Evolutionary conservation across 2,329 filamentous ascomycete genomes (phyloP), one percentile per base, ranked within the genome.

Genomic region (Claviceps capensis): DNA sequence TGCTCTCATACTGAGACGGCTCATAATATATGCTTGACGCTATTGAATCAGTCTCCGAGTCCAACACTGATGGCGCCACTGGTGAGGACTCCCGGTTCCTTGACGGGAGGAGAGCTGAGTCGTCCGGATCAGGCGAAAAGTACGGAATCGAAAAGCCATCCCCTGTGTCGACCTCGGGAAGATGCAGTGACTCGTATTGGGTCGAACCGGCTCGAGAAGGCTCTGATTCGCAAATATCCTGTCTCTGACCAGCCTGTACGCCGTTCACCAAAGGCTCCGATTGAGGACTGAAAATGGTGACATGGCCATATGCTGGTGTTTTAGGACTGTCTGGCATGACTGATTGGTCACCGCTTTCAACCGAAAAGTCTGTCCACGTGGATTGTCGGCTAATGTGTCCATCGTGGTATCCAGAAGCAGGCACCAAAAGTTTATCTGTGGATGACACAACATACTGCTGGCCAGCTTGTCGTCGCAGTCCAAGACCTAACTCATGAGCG

Each of bases 281-380:
- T 55, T 36, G 60, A 53, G 49, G 57, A 57, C 51, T 61, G 52
- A 66, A 63, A 36, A 64, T 66, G 30, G 64, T 67, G 30, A 61
- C 62, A 55, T 68, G 61, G 16, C 64, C 62, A 50, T 59, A 64
- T 6, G 60, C 55, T 3, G 59, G 58, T 36, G 60, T 59, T 42
- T 63, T 63, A 22, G 61, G 57, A 22, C 55, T 50, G 34, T 58
- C 58, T n/a, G 60, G 62, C 50, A 64, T 55, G 26, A 57, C 61
- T 16, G 65, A 65, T n/a, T 56, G 57, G 54, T 77, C 74, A 19
- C 67, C 70, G 53, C 75, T 80, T 16, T 77, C 76, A 9, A 81
- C 66, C 0, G 78, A 79, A 54, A 77, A 74, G 59, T 82, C 78
- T 26, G 78, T 81, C 78, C 78, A 82, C n/a, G 71, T 68, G 1